Evolutionary conservation across 129 eudicot species (phyloP).

Genomic region (Flaveria sonorensis): DNA sequence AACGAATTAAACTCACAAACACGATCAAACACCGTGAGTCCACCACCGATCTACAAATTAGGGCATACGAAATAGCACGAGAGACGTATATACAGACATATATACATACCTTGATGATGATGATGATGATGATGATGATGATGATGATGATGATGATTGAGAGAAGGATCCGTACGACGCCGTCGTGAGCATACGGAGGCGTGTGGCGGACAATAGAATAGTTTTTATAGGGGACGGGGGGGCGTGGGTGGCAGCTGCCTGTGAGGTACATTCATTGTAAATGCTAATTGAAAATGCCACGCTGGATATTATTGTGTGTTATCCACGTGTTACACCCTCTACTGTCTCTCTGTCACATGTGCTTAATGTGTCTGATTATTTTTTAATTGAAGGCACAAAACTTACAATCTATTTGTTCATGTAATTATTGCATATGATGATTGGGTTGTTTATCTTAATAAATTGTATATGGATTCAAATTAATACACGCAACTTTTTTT

Average conservation of each 20-base stretch:
- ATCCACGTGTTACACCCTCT: no score
- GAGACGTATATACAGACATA: not conserved
- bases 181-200: slow-evolving; percentile 28
- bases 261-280: not conserved
- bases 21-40: no score
- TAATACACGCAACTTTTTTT: no score
- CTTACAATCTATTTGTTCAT: no score
- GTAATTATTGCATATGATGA: no score
- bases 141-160: not conserved
- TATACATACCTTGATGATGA: slow-evolving; percentile 5
- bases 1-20: not conserved
- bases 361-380: no score
- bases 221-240: slow-evolving; percentile 26
- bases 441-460: no score
- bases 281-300: slow-evolving; percentile 24
- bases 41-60: slow-evolving; percentile 17
- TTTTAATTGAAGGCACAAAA: no score
- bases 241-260: slow-evolving; percentile 37
- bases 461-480: no score
- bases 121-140: not conserved
- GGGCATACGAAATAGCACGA: not conserved
- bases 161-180: slow-evolving; percentile 22
- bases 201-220: slow-evolving; percentile 34
- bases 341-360: no score
- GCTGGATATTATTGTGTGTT: slow-evolving; percentile 8